Evolutionary conservation across 176 grass and related monocot species (phyloP), one percentile per base, ranked within the genome.

Genomic region (Avena sativa): DNA sequence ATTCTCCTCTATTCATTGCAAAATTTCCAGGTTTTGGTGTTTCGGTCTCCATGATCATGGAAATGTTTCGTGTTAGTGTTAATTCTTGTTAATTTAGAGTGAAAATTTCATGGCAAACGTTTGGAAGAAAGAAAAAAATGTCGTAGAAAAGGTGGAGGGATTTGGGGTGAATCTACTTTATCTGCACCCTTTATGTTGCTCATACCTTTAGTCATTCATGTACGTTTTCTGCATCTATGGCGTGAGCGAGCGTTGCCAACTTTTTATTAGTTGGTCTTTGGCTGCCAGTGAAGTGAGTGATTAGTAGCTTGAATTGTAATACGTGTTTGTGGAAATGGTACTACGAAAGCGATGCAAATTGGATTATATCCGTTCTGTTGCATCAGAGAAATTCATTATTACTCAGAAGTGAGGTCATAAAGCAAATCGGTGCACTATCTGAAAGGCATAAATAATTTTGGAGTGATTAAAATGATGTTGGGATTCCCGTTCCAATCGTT

Each of bases 1-100:
- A 38, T 78, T 77, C 46, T 85, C 17, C 19, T n/a, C 46, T 20
- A 11, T 77, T 66, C 6, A 1, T 59, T 43, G 40, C 40, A 43
- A 63, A 19, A 36, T 34, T 34, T 30, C 38, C 53, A 14, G 1
- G 14, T 62, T 65, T 8, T 59, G 76, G 55, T 77, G 26, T 66
- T 79, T 76, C 20, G 17, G 49, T 10, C 12, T 16, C 49, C 74
- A 68, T 69, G 69, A 86, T 76, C 61, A 82, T 70, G 14, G 83
- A 81, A 82, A 77, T 5, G 19, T 86, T 56, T 81, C 13, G 26
- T 68, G 6, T 38, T 58, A 38, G 4, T 16, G 2, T 10, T 71
- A 74, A 61, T 48, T 12, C 48, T 21, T 50, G 68, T 61, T 12
- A 81, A 28, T 77, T 44, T 72, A 32, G 38, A 57, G 50, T 71